Evolutionary conservation across 2,329 filamentous ascomycete genomes (phyloP), one percentile per base, ranked within the genome.

Genomic region (Botrytis fabae): DNA sequence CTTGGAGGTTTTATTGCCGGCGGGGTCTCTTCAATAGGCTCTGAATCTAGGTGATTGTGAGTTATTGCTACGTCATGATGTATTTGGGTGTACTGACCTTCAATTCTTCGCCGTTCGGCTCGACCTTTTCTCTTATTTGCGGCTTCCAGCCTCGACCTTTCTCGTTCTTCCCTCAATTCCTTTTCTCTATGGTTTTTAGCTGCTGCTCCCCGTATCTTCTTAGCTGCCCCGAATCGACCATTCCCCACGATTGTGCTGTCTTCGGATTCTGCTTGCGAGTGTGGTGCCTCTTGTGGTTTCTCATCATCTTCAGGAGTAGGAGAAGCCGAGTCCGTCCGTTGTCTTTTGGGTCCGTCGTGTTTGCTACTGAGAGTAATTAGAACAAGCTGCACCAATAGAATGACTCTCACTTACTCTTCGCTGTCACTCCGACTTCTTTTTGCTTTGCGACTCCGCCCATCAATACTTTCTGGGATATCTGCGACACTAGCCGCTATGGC

Each of bases 401-500:
- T 28, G 44, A 28, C 57, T 18, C 16, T 35, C 59, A 89, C 94
- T 83, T 87, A 98, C 95, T 97, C 93, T 87, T 98, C 94, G 80
- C 94, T 97, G 75, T 96, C 94, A 79, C 96, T 97, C 75, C 95
- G 89, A 75, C 91, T 91, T 79, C 96, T 87, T 84, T 99, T 99
- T 38, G 89, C 87, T 79, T 93, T 90, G 76, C 92, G 87, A 69
- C 84, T 87, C 57, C 82, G 85, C 65, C 86, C 85, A 18, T 87
- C 90, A 61, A 75, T 76, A 66, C 78, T 80, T 73, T 81, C 80
- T 32, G 76, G 76, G 73, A 75, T 79, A 70, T 81, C 93, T 80
- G 93, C 91, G 83, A 95, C 98, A 85, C 96, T 99, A 75, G 97
- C 95, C 82, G 98, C 95, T 78, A 99, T 94, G 44, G 95, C 96